These are phyloP conservation scores for Kwoniella newhampshirensis DNA, from an alignment of 768 basidiomycete species.

Conservation along the genomic window DNA sequence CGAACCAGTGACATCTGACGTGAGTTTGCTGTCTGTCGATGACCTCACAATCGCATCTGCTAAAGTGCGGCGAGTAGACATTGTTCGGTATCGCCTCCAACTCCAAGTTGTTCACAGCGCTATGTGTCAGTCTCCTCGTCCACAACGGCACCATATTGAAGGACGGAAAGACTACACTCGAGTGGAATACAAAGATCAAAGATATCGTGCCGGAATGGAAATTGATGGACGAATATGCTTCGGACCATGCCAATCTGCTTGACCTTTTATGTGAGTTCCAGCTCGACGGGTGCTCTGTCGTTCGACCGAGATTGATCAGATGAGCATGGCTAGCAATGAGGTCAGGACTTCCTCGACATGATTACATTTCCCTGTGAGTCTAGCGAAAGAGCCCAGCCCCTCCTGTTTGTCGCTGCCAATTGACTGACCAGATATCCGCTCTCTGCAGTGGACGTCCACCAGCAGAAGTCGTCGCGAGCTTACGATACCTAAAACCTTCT, in stretches of 20 bases:
- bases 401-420: no score
- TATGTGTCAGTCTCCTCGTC: constrained; percentile 40
- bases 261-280: constrained; percentile 44
- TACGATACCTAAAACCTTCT: constrained; percentile 40
- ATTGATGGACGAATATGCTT: constrained; percentile 37
- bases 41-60: not conserved
- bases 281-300: not conserved
- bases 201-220: constrained; percentile 41
- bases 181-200: constrained; percentile 41
- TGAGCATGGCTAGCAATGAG: constrained; percentile 30
- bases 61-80: constrained; percentile 20
- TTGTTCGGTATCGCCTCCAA: constrained; percentile 46
- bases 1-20: constrained; percentile 6
- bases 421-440: not conserved
- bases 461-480: constrained; percentile 11
- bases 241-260: constrained; percentile 32
- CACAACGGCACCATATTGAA: constrained; percentile 25
- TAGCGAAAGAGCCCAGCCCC: no score
- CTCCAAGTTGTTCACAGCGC: constrained; percentile 45
- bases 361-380: constrained; percentile 1
- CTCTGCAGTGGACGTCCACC: not conserved
- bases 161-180: constrained; percentile 17
- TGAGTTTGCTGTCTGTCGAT: not conserved
- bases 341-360: constrained; percentile 44
- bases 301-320: not conserved